phyloP scores from a whole-genome alignment of 2,329 filamentous ascomycete species.

The Alternaria longipes region DNA sequence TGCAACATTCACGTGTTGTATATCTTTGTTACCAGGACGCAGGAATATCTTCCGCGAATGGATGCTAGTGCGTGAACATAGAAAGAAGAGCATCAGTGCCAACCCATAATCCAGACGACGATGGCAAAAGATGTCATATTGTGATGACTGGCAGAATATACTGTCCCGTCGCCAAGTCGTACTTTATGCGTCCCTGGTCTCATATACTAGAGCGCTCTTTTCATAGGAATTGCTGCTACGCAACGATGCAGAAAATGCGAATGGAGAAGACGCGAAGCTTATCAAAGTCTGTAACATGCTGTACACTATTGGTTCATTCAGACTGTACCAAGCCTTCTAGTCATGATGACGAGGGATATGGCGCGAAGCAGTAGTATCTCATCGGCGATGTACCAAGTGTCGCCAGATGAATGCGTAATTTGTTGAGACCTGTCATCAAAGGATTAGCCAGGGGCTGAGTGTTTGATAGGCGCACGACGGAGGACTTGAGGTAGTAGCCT shows the following conservation, averaged over 20 bases:
- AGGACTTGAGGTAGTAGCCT: neutral
- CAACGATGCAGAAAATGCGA: neutral
- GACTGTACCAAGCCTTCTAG: neutral
- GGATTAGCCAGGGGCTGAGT: neutral
- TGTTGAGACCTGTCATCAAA: neutral
- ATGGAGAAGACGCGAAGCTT: neutral
- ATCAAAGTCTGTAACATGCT: neutral
- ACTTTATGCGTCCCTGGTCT: neutral
- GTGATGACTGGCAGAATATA: neutral
- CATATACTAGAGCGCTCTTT: no score
- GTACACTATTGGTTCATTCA: neutral
- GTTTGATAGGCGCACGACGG: neutral
- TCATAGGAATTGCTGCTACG: neutral
- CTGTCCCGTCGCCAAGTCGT: no score
- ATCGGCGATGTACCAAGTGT: neutral
- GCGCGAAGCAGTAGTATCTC: neutral
- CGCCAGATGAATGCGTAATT: neutral
- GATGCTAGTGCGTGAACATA: neutral
- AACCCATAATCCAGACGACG: neutral
- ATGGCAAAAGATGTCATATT: neutral
- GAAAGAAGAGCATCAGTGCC: neutral
- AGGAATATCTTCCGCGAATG: neutral
- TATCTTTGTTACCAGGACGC: neutral
- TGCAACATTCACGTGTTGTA: neutral
- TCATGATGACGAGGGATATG: neutral